Base-by-base conservation (phyloP, 106 monocot species). In the Vanilla planifolia region DNA sequence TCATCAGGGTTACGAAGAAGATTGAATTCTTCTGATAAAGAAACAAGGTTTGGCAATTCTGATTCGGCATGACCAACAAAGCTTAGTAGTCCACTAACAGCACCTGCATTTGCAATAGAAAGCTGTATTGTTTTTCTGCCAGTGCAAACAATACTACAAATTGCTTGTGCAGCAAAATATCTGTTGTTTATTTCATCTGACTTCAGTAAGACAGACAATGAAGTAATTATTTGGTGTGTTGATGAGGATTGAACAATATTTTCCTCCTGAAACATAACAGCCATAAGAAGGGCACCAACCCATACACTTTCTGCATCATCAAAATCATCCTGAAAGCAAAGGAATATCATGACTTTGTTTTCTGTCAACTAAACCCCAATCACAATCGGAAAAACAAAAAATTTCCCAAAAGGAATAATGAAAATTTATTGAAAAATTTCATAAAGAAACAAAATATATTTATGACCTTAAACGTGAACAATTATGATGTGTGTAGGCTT, bases 141-240 rank as follows among this genome's bases (percentile, higher is more conserved):
- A 64, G 39, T 59, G 37, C 57, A 72, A 45, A 66, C 76, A 77
- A 85, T 73, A 70, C 80, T 80, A 64, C 73, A 58, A 62, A 85
- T 68, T 58, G 73, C 76, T 37, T 85, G 85, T 51, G 85, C 85
- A 63, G 85, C 69, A 71, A 83, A 83, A 43, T 76, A 80, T 69
- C 61, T 76, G 51, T 80, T 69, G 45, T 59, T 46, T 41, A 80
- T 50, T 51, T 77, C 80, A 70, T 85, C 80, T 60, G 85, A 77
- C 59, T 71, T 85, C 67, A 85, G 60, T 42, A 85, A 67, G 46
- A 72, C 70, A 34, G 67, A 73, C 2, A 85, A 67, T 42, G 67
- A 80, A 67, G 83, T 63, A 30, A 80, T 69, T 11, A 65, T 72
- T 33, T 23, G 63, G 39, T 42, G 66, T 24, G 63, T 72, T 50